A percentile compares a stretch with the other conserved stretches of the same genome.
phyloP scores from a whole-genome alignment of 1,284 basidiomycete species.

The Apiotrichum brassicae region DNA sequence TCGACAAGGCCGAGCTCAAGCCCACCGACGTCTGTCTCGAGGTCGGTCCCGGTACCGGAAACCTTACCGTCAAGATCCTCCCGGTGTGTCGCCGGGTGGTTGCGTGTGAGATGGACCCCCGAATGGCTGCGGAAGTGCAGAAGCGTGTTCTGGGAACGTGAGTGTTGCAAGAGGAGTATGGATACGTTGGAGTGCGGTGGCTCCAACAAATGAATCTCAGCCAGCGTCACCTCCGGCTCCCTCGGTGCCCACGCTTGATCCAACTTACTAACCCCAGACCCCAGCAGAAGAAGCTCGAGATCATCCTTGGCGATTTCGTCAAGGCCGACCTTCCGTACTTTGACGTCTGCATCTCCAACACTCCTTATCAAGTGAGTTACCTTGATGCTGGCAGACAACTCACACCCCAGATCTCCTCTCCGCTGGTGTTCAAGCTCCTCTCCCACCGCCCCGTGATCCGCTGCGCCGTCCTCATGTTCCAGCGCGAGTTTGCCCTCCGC shows the following conservation, averaged over 20 bases:
- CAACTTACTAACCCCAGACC: conserved; percentile 55
- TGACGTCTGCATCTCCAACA: conserved; percentile 98
- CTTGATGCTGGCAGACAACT: background rate
- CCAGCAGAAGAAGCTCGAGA: conserved; percentile 87
- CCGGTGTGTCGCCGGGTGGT: conserved; percentile 89
- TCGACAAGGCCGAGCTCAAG: conserved; percentile 82
- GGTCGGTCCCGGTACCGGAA: conserved; percentile 97
- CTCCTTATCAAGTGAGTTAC: conserved; percentile 73
- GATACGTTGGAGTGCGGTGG: too few species aligned
- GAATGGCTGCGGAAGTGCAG: conserved; percentile 95
- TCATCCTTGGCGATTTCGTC: conserved; percentile 94
- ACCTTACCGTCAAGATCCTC: conserved; percentile 88
- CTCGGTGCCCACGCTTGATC: too few species aligned
- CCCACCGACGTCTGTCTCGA: conserved; percentile 95
- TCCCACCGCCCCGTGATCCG: conserved; percentile 93
- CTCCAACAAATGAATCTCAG: too few species aligned
- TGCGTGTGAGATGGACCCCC: conserved; percentile 96
- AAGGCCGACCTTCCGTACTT: conserved; percentile 96
- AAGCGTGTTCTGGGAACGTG: conserved; percentile 98
- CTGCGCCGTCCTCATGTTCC: conserved; percentile 97
- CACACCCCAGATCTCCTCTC: conserved; percentile 72
- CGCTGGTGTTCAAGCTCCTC: conserved; percentile 91
- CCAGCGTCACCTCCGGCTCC: too few species aligned
- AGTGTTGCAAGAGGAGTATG: too few species aligned
- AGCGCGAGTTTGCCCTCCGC: conserved; percentile 93